Base-by-base conservation (phyloP, 257 asterid species). In the Salvia splendens region DNA sequence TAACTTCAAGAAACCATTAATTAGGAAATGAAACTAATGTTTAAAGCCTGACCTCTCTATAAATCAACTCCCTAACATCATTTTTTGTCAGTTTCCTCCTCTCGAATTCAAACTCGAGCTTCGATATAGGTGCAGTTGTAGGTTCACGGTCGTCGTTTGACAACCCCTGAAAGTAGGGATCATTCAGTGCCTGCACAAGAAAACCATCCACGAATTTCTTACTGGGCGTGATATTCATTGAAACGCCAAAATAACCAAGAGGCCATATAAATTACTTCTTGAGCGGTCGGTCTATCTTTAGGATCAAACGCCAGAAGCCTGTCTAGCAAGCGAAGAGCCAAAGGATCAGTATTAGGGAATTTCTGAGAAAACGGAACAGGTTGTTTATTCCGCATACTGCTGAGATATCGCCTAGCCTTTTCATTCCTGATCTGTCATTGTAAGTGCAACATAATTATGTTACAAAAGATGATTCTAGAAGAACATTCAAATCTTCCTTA, bases 41-140 rank as follows among this genome's bases (percentile, higher is more conserved):
- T 57, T 51, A 53, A 73, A 64, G 59, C 57, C 64, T 4, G 52
- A 84, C 89, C 83, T 84, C 90, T 74, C 91, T 75, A 71, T 92
- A 92, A 56, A 92, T 92, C 64, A 92, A 77, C 79, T 92, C 98
- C 77, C 98, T 84, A 67, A 92, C 96, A 73, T 92, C 97, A 72
- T 92, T 97, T 83, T 89, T 92, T 17, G 89, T 46, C 69, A 92
- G 78, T 75, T 92, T 92, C 74, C 90, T 84, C 82, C 97, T 79
- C 80, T 92, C 98, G 72, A 92, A 92, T 74, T 92, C 98, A 72
- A 92, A 92, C 77, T 92, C 98, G 36, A 92, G 92, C 79, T 92
- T 92, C 9, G 98, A 87, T 83, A 92, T 92, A 35, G 98, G 87
- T 41, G 74, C 85, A 72, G 95, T 81, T 5, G 89, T 71, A 1